Percentiles rank a stretch among this genome's conserved stretches.
These are phyloP conservation scores for Tolypocladium ovalisporum DNA, from an alignment of 2,329 filamentous ascomycete genomes.

Conservation along the genomic window DNA sequence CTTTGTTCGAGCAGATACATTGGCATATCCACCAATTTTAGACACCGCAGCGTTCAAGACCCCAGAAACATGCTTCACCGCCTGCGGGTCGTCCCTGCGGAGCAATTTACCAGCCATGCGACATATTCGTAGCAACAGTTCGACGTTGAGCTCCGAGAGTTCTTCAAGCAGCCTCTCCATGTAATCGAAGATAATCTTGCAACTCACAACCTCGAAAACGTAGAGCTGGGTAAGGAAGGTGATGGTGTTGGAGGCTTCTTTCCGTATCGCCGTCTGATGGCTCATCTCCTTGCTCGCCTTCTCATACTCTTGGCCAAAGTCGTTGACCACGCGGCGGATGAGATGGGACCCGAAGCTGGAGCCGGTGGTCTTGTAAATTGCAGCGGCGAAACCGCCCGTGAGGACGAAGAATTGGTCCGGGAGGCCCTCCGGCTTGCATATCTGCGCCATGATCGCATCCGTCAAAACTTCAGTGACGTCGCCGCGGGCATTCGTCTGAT, in stretches of 20 bases:
- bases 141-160: constrained; percentile 77
- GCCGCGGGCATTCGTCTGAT: constrained; percentile 74
- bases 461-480: constrained; percentile 75
- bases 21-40: constrained; percentile 56
- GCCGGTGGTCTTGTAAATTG: constrained; percentile 77
- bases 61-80: constrained; percentile 79
- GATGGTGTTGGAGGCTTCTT: constrained; percentile 57
- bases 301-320: constrained; percentile 58
- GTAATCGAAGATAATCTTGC: constrained; percentile 82
- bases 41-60: constrained; percentile 64
- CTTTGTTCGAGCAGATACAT: constrained; percentile 76
- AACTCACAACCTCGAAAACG: constrained; percentile 79
- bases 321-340: constrained; percentile 64
- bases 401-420: constrained; percentile 87
- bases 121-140: constrained; percentile 75
- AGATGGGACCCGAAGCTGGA: constrained; percentile 84
- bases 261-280: constrained; percentile 26
- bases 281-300: constrained; percentile 24
- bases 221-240: constrained; percentile 80
- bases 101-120: constrained; percentile 73
- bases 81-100: constrained; percentile 76
- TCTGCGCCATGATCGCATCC: constrained; percentile 65
- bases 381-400: constrained; percentile 79
- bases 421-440: constrained; percentile 67
- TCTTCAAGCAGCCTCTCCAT: constrained; percentile 65